Base-by-base conservation (phyloP, 441 rosid genomes). In the Viola pubescens region DNA sequence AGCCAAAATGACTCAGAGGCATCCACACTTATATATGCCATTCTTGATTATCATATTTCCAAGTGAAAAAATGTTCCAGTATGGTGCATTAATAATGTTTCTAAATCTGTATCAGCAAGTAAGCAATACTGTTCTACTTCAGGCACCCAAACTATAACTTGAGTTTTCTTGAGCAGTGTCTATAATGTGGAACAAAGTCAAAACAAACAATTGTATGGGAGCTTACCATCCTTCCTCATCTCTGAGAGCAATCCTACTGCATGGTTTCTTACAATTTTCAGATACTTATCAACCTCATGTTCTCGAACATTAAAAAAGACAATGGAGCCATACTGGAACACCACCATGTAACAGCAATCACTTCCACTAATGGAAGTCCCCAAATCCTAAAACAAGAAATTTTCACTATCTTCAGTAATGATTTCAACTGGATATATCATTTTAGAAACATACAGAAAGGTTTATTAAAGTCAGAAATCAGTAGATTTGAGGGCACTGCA, bases 161-260 rank as follows among this genome's bases (percentile, higher is more conserved):
- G n/a, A 5, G 41, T 7, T 4, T n/a, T 52, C 37, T 4, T 13
- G 7, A 57, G 14, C 41, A 65, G 37, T 55, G 26, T 19, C 40
- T 41, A 2, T 4, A 4, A 5, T 50, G 7, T 5, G 4, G 39
- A 52, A 37, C 12, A 39, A 52, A 54, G 47, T 12, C n/a, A 40
- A 49, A 8, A 41, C 2, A 58, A 54, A 39, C 9, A 73, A 52
- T 53, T 26, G 56, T 6, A 43, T 45, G 62, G 19, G 52, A 63
- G 43, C 87, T 82, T 75, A 85, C 98, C 98, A 72, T 91, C 98
- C 75, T 89, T 91, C 72, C 84, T 87, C 97, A 85, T 89, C 67
- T 91, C 98, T 7, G 91, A 85, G 55, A 89, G 97, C 89, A 85
- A 74, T 46, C 95, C 94, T 41, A 86, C 84, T 40, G 98, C 85